These are phyloP conservation scores for Coemansia sp. DNA, from an alignment of 192 early-diverging fungal genomes.

Conservation along the genomic window DNA sequence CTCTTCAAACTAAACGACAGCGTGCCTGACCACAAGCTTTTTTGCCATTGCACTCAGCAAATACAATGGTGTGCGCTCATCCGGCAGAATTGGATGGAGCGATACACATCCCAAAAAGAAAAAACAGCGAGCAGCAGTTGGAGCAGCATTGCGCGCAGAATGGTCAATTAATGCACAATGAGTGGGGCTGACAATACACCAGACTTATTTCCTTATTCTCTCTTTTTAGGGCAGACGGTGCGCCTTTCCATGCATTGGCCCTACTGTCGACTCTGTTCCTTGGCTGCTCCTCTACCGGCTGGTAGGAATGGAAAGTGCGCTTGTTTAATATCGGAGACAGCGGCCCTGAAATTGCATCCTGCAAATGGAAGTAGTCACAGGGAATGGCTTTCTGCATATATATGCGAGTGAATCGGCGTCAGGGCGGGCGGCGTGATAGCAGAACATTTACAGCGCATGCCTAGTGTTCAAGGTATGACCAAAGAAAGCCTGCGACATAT, in stretches of 20 bases:
- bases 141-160: background rate
- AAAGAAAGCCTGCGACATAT: background rate
- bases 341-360: background rate
- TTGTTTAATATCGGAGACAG: background rate
- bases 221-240: background rate
- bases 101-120: background rate
- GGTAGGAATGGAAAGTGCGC: background rate
- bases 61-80: background rate
- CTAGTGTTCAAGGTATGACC: conserved; percentile 6
- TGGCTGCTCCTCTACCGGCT: background rate
- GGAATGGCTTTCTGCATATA: conserved; percentile 3
- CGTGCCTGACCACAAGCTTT: background rate
- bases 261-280: background rate
- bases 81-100: background rate
- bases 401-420: background rate
- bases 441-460: background rate
- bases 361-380: background rate
- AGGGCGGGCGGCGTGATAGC: background rate
- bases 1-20: background rate
- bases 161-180: conserved; percentile 3
- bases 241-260: background rate
- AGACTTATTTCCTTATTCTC: background rate
- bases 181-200: background rate
- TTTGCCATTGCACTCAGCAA: background rate
- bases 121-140: background rate